Evolutionary conservation across 2,329 filamentous ascomycete species (phyloP).

Genomic region (Neodidymelliopsis sp.): DNA sequence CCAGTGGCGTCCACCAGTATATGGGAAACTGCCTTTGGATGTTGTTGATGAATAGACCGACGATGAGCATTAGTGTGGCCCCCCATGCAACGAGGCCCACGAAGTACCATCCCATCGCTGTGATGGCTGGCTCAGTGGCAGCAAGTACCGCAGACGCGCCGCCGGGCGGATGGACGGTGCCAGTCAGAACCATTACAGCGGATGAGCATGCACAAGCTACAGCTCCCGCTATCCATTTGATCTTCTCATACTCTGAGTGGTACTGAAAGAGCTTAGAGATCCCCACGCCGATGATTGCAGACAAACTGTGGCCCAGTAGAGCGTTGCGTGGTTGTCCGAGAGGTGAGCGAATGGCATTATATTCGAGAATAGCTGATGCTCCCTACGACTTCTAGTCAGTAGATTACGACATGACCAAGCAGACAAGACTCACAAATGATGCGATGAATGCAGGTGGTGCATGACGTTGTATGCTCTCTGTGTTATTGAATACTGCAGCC

Average conservation of each 20-base stretch:
- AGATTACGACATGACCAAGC: not conserved
- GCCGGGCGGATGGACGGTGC: slow-evolving; percentile 59
- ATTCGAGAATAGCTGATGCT: slow-evolving; percentile 57
- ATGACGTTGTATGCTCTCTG: slow-evolving; percentile 45
- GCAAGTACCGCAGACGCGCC: slow-evolving; percentile 59
- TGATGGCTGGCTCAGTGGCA: slow-evolving; percentile 50
- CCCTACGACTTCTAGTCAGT: slow-evolving; percentile 40
- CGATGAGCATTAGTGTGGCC: slow-evolving; percentile 51
- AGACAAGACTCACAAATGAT: slow-evolving; percentile 44
- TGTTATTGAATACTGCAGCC: slow-evolving; percentile 53
- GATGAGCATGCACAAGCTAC: slow-evolving; percentile 54
- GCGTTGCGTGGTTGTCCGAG: slow-evolving; percentile 58
- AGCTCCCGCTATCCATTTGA: slow-evolving; percentile 56
- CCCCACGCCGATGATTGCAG: slow-evolving; percentile 54
- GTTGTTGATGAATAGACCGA: slow-evolving; percentile 56
- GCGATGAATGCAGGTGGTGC: slow-evolving; percentile 56
- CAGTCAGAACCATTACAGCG: slow-evolving; percentile 56
- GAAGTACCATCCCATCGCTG: slow-evolving; percentile 56
- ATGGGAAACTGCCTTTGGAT: slow-evolving; percentile 56
- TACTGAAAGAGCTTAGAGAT: slow-evolving; percentile 56
- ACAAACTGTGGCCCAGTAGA: slow-evolving; percentile 55
- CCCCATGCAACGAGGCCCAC: slow-evolving; percentile 54
- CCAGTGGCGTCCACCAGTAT: slow-evolving; percentile 58
- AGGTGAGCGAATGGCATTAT: slow-evolving; percentile 56
- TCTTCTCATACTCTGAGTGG: slow-evolving; percentile 45